These are phyloP conservation scores for Clarkia xantiana DNA, from an alignment of 345 rosid genomes.

Conservation along the genomic window DNA sequence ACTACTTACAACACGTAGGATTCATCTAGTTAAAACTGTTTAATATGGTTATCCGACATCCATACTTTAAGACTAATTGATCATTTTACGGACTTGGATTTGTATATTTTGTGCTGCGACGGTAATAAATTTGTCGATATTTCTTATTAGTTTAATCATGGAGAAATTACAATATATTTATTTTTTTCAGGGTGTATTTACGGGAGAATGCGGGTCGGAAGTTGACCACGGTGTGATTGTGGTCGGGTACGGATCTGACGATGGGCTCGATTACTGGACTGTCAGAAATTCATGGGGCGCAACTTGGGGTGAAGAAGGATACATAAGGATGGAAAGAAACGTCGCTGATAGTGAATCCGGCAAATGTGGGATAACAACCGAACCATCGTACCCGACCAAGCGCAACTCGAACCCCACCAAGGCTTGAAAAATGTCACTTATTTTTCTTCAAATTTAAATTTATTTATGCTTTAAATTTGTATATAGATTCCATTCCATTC, in stretches of 20 bases:
- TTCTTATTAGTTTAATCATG: not conserved
- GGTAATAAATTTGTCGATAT: not conserved
- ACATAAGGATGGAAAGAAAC: slow-evolving; percentile 37
- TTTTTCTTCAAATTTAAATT: too few relatives aligned
- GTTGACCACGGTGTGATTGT: slow-evolving; percentile 74
- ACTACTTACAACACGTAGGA: not conserved
- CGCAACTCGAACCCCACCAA: slow-evolving; percentile 26
- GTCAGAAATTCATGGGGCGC: slow-evolving; percentile 73
- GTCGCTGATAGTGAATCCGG: slow-evolving; percentile 14
- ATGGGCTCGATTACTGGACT: slow-evolving; percentile 68
- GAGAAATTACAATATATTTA: not conserved
- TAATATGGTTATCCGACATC: too few relatives aligned
- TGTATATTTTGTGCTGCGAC: too few relatives aligned
- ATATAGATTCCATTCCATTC: too few relatives aligned
- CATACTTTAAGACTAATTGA: too few relatives aligned
- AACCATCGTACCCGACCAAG: slow-evolving; percentile 47
- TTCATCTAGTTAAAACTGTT: not conserved
- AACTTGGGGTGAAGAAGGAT: slow-evolving; percentile 55
- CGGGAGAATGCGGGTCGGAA: slow-evolving; percentile 46
- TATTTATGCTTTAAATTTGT: too few relatives aligned
- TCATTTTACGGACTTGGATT: too few relatives aligned
- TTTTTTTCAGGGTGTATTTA: slow-evolving; percentile 58
- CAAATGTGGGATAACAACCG: slow-evolving; percentile 44
- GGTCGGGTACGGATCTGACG: slow-evolving; percentile 78
- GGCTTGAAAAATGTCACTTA: too few relatives aligned